Base-by-base conservation (phyloP, 441 rosid genomes). In the Aquilaria agallochum region DNA sequence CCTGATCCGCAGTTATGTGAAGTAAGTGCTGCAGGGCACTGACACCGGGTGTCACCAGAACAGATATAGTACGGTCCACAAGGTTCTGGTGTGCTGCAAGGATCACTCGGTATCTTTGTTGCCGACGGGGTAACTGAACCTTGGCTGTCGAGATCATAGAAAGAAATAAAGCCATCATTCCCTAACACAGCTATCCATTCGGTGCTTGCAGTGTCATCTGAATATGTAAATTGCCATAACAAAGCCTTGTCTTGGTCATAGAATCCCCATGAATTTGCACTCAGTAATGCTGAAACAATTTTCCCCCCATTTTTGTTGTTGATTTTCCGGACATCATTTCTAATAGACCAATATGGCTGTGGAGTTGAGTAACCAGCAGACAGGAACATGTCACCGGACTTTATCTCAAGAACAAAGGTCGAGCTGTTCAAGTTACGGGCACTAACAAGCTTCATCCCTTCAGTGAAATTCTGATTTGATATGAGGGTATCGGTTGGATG, bases 331-430 rank as follows among this genome's bases (percentile, higher is more conserved):
- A 50, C 65, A 0, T 88, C 97, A 5, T 32, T 76, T 33, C 62
- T 58, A 76, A 91, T 76, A 2, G 97, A 86, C 97, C 99, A 94
- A 72, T 91, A 94, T 3, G 87, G 86, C 76, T 94, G 96, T 8
- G 83, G 91, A 9, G 80, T 79, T 34, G 48, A 68, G 71, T 76
- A 87, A 50, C 74, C 80, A 0, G 86, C 97, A 36, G 83, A 87
- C 46, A 91, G 85, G 55, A 81, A 15, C 90, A 87, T 69, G 73
- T 94, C 80, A 2, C 92, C 90, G 2, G 86, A 82, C 70, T 76
- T 80, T 54, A 94, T 87, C 69, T 89, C 94, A 40, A 94, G 97
- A 54, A 70, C 53, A 64, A 77, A 89, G 71, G 76, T 87, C 83
- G 86, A 60, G 61, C 86, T 91, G 61, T 58, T 70, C 11, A 75